Base-by-base conservation (phyloP, 2,329 filamentous ascomycete species). In the Apiospora kogelbergensis region DNA sequence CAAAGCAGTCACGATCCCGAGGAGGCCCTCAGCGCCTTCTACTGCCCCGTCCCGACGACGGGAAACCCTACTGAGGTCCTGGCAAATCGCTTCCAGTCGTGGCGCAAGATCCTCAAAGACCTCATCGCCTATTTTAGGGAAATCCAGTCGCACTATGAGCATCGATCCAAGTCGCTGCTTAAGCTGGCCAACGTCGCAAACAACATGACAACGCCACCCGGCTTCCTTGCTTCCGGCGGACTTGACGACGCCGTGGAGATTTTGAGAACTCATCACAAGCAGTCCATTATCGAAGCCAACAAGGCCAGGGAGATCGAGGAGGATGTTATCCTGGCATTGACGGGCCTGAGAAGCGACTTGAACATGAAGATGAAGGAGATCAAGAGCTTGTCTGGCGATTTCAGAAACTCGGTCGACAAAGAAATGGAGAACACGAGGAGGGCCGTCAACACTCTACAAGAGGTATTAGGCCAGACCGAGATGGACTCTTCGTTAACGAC, bases 351-450 rank as follows among this genome's bases (percentile, higher is more conserved):
- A 69, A 95, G 90, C 76, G 96, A 99, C 79, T 84, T 99, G 22
- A 92, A 92, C 71, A 94, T 97, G 79, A 99, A 99, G 84, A 97
- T 97, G 80, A 99, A 98, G 81, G 96, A 99, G 81, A 99, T 99
- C 83, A 97, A 97, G 82, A 91, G 90, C 73, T 84, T 99, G 20
- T 93, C 94, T 6, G 93, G 94, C 20, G 96, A 99, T 80, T 99
- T 99, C 82, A 97, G 97, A 82, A 99, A 97, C 78, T 93, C 91
- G 0, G 94, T 99, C 11, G 94, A 97, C 33, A 97, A 95, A 82
- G 96, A 98, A 80, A 95, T 97, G 84, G 95, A 98, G 24, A 84
- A 80, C 22, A 98, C 96, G 0, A 88, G 91, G 71, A 93, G 90
- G 78, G 91, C 91, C 20, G 93, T 98, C 33, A 90, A 90, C 67